Conservation (phyloP, 2,329 filamentous ascomycete genomes). For the Colletotrichum navitas region DNA sequence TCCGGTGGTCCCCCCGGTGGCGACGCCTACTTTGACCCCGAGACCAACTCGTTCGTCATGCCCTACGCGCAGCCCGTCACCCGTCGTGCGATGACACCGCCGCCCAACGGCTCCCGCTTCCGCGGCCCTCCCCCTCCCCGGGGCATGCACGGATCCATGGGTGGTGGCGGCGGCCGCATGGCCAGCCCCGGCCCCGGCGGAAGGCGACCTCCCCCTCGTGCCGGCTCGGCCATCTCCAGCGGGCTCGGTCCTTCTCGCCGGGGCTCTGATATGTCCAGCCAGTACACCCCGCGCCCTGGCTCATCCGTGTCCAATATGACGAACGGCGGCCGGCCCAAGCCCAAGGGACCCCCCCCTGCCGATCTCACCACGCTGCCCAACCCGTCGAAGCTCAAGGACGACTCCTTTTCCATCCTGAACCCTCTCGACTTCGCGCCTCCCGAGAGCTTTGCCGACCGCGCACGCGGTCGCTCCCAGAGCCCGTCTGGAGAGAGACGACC, state of each 20-base stretch:
- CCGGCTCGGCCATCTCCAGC: conserved; percentile 54
- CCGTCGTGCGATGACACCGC: conserved; percentile 95
- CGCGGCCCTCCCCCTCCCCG: conserved; percentile 57
- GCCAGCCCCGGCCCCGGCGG: conserved; percentile 62
- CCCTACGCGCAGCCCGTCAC: conserved; percentile 87
- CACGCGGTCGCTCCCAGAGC: conserved; percentile 76
- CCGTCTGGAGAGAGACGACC: conserved; percentile 74
- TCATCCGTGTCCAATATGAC: conserved; percentile 73
- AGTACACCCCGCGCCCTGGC: conserved; percentile 67
- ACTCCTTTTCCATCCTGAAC: conserved; percentile 76
- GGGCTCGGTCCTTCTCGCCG: conserved; percentile 50
- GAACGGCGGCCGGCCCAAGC: conserved; percentile 50
- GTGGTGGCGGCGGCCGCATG: conserved; percentile 53
- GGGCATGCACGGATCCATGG: conserved; percentile 61
- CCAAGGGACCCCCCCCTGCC: conserved; percentile 75
- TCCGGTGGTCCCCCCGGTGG: conserved; percentile 55
- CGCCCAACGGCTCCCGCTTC: conserved; percentile 70
- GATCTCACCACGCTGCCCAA: conserved; percentile 84
- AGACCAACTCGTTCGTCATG: conserved; percentile 79
- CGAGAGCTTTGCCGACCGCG: conserved; percentile 73
- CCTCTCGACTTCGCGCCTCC: conserved; percentile 91
- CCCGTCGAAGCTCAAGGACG: conserved; percentile 86
- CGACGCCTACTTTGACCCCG: conserved; percentile 76
- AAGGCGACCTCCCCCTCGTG: conserved; percentile 57
- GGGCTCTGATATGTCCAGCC: conserved; percentile 50